Conservation (phyloP, 2,329 filamentous ascomycete species). For the Penicillium sp. region DNA sequence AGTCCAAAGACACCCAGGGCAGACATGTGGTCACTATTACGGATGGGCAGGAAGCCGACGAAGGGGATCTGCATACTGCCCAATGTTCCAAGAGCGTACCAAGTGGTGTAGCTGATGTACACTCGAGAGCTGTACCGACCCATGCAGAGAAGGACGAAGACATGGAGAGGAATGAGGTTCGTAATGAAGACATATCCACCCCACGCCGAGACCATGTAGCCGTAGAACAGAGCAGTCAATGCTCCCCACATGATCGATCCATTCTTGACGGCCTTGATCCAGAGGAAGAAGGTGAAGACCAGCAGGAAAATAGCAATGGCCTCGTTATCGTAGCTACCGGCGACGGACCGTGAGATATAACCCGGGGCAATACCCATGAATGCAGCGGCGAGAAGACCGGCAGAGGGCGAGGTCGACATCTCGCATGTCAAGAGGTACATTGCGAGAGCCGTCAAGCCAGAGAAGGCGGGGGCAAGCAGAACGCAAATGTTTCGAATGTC, state of each 20-base stretch:
- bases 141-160: constrained; percentile 94
- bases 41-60: constrained; percentile 94
- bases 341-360: constrained; percentile 97
- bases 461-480: constrained; percentile 91
- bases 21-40: constrained; percentile 98
- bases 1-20: constrained; percentile 95
- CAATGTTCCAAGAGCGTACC: constrained; percentile 94
- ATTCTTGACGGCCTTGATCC: constrained; percentile 98
- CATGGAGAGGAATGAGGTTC: constrained; percentile 91
- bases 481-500: constrained; percentile 99
- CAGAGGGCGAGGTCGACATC: constrained; percentile 94
- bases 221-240: constrained; percentile 93
- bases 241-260: constrained; percentile 97
- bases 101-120: constrained; percentile 96
- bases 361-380: constrained; percentile 99
- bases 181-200: constrained; percentile 99
- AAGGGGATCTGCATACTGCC: constrained; percentile 99
- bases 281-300: constrained; percentile 97
- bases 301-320: constrained; percentile 98
- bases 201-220: constrained; percentile 99
- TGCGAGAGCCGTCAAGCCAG: constrained; percentile 89
- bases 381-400: constrained; percentile 87
- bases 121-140: constrained; percentile 91
- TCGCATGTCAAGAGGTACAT: constrained; percentile 95
- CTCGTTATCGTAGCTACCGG: constrained; percentile 98